phyloP scores from a whole-genome alignment of 306 rosid species.

The Begonia fuchsioides region DNA sequence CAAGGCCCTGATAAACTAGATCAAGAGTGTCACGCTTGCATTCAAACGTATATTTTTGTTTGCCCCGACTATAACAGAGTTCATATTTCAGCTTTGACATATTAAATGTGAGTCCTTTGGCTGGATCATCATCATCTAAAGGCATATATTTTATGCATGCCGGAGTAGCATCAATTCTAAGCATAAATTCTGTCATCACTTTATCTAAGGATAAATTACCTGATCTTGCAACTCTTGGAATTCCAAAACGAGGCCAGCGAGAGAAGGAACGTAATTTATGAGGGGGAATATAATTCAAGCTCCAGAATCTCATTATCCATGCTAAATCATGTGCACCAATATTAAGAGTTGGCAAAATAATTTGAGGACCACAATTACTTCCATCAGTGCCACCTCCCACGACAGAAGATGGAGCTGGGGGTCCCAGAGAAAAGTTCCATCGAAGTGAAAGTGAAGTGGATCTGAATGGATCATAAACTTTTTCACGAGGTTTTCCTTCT shows the following conservation, averaged over 20 bases:
- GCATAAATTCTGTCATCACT: constrained; percentile 98
- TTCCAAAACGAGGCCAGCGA: constrained; percentile 96
- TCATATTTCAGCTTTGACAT: constrained; percentile 77
- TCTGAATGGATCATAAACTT: constrained; percentile 81
- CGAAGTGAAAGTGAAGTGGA: constrained; percentile 89
- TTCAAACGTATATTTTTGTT: constrained; percentile 81
- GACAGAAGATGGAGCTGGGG: constrained; percentile 22
- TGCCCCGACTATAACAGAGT: constrained; percentile 75
- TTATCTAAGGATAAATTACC: constrained; percentile 91
- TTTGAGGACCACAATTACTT: constrained; percentile 34
- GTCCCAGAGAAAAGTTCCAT: constrained; percentile 80
- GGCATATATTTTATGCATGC: constrained; percentile 75
- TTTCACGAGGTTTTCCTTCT: constrained; percentile 74
- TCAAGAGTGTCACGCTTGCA: constrained; percentile 82
- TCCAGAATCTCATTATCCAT: constrained; percentile 74
- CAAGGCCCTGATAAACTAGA: constrained; percentile 92
- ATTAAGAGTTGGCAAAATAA: constrained; percentile 57
- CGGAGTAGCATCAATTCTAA: constrained; percentile 75
- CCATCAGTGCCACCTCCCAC: constrained; percentile 31
- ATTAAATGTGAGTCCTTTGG: constrained; percentile 75
- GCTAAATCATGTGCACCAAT: constrained; percentile 98
- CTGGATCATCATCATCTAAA: constrained; percentile 91
- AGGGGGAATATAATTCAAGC: constrained; percentile 74
- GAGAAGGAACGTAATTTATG: constrained; percentile 86
- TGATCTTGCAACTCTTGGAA: constrained; percentile 65